These are phyloP conservation scores for Flaveria bidentis DNA, from an alignment of 129 eudicot genomes.

Conservation along the genomic window DNA sequence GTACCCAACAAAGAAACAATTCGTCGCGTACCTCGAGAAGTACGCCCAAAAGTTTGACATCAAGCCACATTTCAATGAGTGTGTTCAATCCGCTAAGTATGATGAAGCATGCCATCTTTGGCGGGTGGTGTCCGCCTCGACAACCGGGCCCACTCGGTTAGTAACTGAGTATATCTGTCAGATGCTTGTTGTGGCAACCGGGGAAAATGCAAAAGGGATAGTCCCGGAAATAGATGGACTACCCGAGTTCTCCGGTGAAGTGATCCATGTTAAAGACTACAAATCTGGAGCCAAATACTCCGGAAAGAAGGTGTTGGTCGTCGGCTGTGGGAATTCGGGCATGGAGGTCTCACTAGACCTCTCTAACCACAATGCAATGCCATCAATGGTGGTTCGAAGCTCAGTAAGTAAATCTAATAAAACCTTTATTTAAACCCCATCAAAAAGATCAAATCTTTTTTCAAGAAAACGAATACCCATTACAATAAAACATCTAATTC, in stretches of 20 bases:
- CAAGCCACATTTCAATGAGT: constrained; percentile 23
- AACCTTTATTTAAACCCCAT: background rate
- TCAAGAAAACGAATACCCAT: background rate
- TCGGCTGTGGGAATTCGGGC: constrained; percentile 84
- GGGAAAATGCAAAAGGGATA: constrained; percentile 71
- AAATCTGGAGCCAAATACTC: constrained; percentile 57
- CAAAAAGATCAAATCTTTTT: constrained; percentile 12
- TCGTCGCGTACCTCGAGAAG: constrained; percentile 17
- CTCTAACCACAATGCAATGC: constrained; percentile 67
- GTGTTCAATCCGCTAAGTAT: constrained; percentile 14
- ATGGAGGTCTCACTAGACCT: constrained; percentile 89
- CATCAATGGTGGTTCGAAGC: constrained; percentile 76
- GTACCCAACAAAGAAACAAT: constrained; percentile 24
- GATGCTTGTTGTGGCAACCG: constrained; percentile 70
- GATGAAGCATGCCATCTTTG: constrained; percentile 20
- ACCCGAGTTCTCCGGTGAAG: constrained; percentile 59
- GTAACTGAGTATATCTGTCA: constrained; percentile 22
- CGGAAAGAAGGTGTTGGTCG: constrained; percentile 69
- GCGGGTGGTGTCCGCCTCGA: constrained; percentile 18
- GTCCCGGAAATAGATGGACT: constrained; percentile 76
- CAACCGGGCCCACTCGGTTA: background rate
- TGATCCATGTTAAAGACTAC: constrained; percentile 67
- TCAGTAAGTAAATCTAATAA: constrained; percentile 43
- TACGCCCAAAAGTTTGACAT: constrained; percentile 20
- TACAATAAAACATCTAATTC: background rate